These are phyloP conservation scores for Cnidoscolus chayamansa DNA, from an alignment of 441 rosid genomes.

Conservation along the genomic window DNA sequence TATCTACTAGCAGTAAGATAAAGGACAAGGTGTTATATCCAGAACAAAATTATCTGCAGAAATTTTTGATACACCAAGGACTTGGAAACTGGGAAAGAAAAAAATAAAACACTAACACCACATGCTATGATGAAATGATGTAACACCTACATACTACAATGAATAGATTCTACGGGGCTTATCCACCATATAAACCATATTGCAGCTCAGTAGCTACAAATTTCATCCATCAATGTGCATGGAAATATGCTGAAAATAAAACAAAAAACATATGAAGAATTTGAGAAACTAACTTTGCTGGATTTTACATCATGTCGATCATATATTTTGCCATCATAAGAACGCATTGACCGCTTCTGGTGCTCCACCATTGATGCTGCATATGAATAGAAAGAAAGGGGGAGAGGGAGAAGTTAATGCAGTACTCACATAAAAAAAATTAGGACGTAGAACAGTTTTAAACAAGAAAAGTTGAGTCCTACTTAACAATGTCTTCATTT, in stretches of 20 bases:
- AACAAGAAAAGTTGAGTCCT: neutral
- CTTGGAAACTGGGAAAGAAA: too few relatives aligned
- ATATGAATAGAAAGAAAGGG: conserved; percentile 14
- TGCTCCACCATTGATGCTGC: conserved; percentile 43
- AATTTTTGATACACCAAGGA: neutral
- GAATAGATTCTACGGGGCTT: neutral
- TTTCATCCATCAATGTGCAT: conserved; percentile 9
- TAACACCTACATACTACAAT: too few relatives aligned
- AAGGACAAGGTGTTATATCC: neutral
- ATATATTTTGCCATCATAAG: conserved; percentile 59
- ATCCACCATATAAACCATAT: neutral
- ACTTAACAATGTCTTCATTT: neutral
- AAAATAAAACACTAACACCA: too few relatives aligned
- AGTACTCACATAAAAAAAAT: conserved; percentile 9
- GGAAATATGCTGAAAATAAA: neutral
- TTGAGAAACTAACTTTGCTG: conserved; percentile 56
- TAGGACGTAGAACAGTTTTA: neutral
- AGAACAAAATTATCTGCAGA: neutral
- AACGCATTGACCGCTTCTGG: conserved; percentile 49
- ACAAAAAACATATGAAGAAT: conserved; percentile 21
- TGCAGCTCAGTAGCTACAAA: conserved; percentile 3
- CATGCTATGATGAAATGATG: neutral
- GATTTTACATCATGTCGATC: conserved; percentile 59
- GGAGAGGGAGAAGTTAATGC: neutral
- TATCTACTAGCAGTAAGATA: neutral